Evolutionary conservation across 2,329 filamentous ascomycete genomes (phyloP), one percentile per base, ranked within the genome.

Genomic region (Daldinia sp.): DNA sequence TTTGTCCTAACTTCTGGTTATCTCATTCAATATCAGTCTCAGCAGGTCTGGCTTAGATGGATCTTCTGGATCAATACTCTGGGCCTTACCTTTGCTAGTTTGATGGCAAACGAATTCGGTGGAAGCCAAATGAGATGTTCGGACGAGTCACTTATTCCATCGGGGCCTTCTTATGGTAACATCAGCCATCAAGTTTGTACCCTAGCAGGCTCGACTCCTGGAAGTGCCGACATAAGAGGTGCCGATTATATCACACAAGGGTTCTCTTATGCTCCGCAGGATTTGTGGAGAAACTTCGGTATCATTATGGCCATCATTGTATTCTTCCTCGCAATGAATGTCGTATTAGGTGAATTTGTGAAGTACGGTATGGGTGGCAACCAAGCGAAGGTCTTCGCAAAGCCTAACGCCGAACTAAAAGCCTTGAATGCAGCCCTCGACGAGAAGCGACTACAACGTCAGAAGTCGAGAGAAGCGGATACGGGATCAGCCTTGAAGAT

Each of bases 1-100:
- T 92, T 94, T 70, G 87, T 95, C 23, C 81, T 93, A 17, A 95
- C 92, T 0, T 90, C 88, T 0, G 93, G 93, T 3, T 96, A 95
- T 76, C 79, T 96, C 39, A 94, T 96, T 61, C 92, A 93, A 74
- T 93, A 91, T 74, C 85, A 89, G 50, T 85, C 81, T 1, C 86
- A 91, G 70, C 89, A 93, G 69, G 87, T 89, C 3, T 94, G 91
- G 89, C 75, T 94, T 4, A 82, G 90, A 15, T 95, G 92, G 92
- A 88, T 94, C 63, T 92, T 88, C 78, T 94, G 89, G 80, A 80
- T 93, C 75, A 93, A 93, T 63, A 83, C 88, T 0, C 79, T 94
- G 0, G 92, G 91, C 45, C 82, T 95, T 1, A 86, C 88, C 0
- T 96, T 97, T 73, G 85, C 89, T 9, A 81, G 87, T 1, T 77